Conservation (phyloP, 768 basidiomycete genomes). For the Boletus coccyginus region DNA sequence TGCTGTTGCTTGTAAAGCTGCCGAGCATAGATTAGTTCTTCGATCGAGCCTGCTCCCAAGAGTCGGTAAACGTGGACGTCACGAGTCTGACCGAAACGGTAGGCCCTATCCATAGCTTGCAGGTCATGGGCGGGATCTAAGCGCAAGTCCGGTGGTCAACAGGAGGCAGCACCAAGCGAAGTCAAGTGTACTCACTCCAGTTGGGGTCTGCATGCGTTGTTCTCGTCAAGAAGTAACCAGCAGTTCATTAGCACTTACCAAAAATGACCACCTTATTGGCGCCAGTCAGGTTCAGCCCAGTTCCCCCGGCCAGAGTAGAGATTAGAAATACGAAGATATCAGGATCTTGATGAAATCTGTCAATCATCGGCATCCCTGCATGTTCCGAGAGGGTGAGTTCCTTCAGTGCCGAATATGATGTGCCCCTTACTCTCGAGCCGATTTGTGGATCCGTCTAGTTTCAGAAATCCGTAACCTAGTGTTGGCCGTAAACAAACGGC, state of each 20-base stretch:
- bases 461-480: slow-evolving; percentile 61
- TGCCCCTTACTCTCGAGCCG: slow-evolving; percentile 58
- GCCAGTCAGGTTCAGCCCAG: slow-evolving; percentile 84
- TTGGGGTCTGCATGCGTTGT: slow-evolving; percentile 64
- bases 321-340: slow-evolving; percentile 81
- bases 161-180: neutral
- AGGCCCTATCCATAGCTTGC: slow-evolving; percentile 87
- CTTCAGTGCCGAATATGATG: neutral
- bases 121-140: slow-evolving; percentile 93
- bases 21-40: slow-evolving; percentile 84
- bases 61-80: slow-evolving; percentile 84
- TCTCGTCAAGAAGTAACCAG: neutral
- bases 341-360: slow-evolving; percentile 74
- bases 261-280: slow-evolving; percentile 96
- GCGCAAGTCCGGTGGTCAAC: neutral
- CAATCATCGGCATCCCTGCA: slow-evolving; percentile 82
- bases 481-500: neutral
- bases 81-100: slow-evolving; percentile 82
- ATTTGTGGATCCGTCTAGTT: slow-evolving; percentile 76
- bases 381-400: neutral
- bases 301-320: slow-evolving; percentile 89
- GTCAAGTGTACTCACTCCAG: slow-evolving; percentile 72
- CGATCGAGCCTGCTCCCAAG: slow-evolving; percentile 82
- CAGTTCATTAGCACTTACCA: slow-evolving; percentile 41
- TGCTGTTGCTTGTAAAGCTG: slow-evolving; percentile 94